Evolutionary conservation across 805 yeast genomes (phyloP).

Genomic region (Jamesozyma spencerorum): DNA sequence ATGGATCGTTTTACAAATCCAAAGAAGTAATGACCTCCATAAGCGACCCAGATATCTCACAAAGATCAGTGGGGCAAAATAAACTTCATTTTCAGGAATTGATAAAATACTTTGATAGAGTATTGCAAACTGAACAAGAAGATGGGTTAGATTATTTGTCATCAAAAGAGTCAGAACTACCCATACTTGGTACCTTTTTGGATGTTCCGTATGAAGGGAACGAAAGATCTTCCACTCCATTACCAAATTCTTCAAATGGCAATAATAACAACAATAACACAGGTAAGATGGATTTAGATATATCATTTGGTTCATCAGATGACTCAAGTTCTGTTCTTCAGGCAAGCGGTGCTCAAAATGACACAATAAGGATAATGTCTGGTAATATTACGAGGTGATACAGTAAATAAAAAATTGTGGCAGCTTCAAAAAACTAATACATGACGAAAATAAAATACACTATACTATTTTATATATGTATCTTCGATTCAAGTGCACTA

Average conservation of each 20-base stretch:
- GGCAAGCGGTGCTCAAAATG: slow-evolving; percentile 1
- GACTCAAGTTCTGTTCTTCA: slow-evolving; percentile 10
- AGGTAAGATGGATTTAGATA: neutral
- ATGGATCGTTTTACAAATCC: slow-evolving; percentile 5
- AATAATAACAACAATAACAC: neutral
- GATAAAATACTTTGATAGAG: slow-evolving; percentile 24
- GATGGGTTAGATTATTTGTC: slow-evolving; percentile 1
- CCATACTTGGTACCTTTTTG: slow-evolving; percentile 6
- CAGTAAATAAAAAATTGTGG: neutral
- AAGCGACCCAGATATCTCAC: slow-evolving; percentile 16
- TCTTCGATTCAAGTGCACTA: slow-evolving; percentile 2
- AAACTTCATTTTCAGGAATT: slow-evolving; percentile 22
- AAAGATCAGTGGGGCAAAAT: slow-evolving; percentile 22
- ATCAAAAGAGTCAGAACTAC: slow-evolving; percentile 4
- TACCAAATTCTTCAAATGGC: neutral
- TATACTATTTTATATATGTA: too few species aligned
- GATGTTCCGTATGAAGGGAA: slow-evolving; percentile 5
- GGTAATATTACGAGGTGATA: neutral
- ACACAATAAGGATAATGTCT: neutral
- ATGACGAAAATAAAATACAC: too few species aligned
- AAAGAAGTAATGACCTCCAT: slow-evolving; percentile 5
- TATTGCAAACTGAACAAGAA: slow-evolving; percentile 3
- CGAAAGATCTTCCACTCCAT: neutral
- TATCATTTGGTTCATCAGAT: slow-evolving; percentile 5
- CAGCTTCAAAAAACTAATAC: neutral